Conservation (phyloP, 805 yeast genomes). For the Peterozyma xylosa region DNA sequence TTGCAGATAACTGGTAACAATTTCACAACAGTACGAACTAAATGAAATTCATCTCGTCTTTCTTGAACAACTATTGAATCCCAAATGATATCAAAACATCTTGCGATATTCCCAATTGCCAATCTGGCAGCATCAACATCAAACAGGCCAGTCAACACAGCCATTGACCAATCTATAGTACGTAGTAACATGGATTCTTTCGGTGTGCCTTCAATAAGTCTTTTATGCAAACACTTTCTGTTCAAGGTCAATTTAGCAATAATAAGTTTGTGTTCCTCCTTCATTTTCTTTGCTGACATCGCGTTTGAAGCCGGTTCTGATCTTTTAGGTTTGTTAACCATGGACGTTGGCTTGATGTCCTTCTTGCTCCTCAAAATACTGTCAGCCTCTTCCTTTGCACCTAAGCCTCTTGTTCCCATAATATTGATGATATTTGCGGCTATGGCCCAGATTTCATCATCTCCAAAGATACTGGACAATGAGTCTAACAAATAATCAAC, state of each 20-base stretch:
- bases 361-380: not conserved
- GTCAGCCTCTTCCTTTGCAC: conserved; percentile 28
- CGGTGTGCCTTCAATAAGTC: conserved; percentile 21
- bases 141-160: conserved; percentile 41
- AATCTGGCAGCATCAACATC: conserved; percentile 58
- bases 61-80: conserved; percentile 9
- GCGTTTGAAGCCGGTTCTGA: conserved; percentile 16
- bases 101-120: conserved; percentile 44
- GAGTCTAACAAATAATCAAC: conserved; percentile 46
- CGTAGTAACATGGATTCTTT: conserved; percentile 34
- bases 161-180: conserved; percentile 50
- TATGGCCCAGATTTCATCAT: conserved; percentile 29
- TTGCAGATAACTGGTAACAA: conserved; percentile 46
- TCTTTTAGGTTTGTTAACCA: not conserved
- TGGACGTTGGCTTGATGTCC: not conserved
- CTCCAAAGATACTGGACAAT: conserved; percentile 30
- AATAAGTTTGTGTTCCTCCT: conserved; percentile 47
- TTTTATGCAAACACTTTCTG: conserved; percentile 42
- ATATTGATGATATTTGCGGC: conserved; percentile 41
- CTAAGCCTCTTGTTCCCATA: conserved; percentile 51
- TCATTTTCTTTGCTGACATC: conserved; percentile 25
- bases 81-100: conserved; percentile 33
- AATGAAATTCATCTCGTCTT: conserved; percentile 10
- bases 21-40: conserved; percentile 40
- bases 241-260: conserved; percentile 54